These are phyloP conservation scores for Elaeis oleifera DNA, from an alignment of 202 grass and related monocot species.

Conservation along the genomic window DNA sequence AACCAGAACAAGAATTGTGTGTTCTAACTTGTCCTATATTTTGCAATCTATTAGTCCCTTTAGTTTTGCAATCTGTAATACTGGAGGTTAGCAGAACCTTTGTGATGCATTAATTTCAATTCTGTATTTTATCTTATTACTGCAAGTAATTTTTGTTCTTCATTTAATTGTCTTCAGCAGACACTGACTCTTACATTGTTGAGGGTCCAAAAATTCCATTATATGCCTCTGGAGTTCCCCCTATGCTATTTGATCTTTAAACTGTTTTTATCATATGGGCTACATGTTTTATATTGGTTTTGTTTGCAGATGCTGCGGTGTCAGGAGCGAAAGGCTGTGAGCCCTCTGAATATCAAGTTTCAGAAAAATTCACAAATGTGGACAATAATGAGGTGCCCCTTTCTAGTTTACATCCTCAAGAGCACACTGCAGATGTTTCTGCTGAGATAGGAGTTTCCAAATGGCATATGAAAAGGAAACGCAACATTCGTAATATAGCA, in stretches of 20 bases:
- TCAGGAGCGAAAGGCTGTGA: slow-evolving; percentile 33
- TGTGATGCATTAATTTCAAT: too few relatives aligned
- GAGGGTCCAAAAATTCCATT: not conserved
- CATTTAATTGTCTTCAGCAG: not conserved
- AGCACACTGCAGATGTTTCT: slow-evolving; percentile 47
- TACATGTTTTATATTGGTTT: slow-evolving; percentile 15
- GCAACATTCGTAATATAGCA: slow-evolving; percentile 56
- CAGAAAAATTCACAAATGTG: slow-evolving; percentile 49
- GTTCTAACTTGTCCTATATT: too few relatives aligned
- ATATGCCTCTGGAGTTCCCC: not conserved
- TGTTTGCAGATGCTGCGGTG: slow-evolving; percentile 52
- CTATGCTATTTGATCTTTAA: not conserved
- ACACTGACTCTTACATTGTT: not conserved
- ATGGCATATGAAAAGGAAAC: slow-evolving; percentile 98
- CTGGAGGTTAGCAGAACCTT: too few relatives aligned
- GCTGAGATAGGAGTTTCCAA: slow-evolving; percentile 62
- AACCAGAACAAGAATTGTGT: too few relatives aligned
- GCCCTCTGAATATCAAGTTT: slow-evolving; percentile 37
- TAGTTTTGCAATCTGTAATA: too few relatives aligned
- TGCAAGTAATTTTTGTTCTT: too few relatives aligned
- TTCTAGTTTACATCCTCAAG: slow-evolving; percentile 44
- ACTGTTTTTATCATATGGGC: too few relatives aligned
- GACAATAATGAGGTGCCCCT: slow-evolving; percentile 27
- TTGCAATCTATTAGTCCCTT: too few relatives aligned
- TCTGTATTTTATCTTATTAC: too few relatives aligned